Percentiles rank a stretch among this genome's conserved stretches.
Conservation (phyloP, 2,329 filamentous ascomycete genomes). For the Pseudophaeomoniella oleicola region DNA sequence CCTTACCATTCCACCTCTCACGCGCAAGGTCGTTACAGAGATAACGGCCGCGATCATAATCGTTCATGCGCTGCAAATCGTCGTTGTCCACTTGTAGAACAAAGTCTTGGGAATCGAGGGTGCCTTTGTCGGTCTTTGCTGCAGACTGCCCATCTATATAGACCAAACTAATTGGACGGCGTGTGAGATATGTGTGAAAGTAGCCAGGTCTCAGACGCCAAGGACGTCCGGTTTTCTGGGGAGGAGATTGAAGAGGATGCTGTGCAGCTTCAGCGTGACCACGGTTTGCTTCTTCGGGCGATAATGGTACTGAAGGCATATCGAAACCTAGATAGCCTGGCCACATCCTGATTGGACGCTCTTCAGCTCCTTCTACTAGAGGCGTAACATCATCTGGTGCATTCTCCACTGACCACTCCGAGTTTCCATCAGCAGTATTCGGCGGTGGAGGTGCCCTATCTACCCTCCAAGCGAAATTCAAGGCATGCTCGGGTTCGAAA, state of each 20-base stretch:
- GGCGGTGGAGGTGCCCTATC: conserved; percentile 1
- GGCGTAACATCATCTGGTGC: not conserved
- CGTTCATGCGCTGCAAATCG: conserved; percentile 21
- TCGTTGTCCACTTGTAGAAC: conserved; percentile 34
- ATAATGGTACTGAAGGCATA: not conserved
- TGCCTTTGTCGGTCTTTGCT: conserved; percentile 50
- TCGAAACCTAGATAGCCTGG: not conserved
- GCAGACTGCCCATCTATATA: conserved; percentile 59
- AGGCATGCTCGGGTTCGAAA: conserved; percentile 62
- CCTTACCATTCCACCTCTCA: conserved; percentile 31
- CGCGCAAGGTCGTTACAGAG: conserved; percentile 39
- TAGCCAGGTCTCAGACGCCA: conserved; percentile 31
- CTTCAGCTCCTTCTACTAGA: not conserved
- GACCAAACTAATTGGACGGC: conserved; percentile 42
- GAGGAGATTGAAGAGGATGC: not conserved
- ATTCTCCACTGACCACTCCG: not conserved
- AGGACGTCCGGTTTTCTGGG: not conserved
- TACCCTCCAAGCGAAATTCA: conserved; percentile 40
- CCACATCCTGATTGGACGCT: not conserved
- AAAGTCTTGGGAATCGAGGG: conserved; percentile 52
- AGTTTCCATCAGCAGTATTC: conserved; percentile 1
- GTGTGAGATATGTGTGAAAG: conserved; percentile 51
- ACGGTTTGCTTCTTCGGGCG: not conserved
- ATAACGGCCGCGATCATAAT: conserved; percentile 36
- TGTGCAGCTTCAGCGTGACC: not conserved